Base-by-base conservation (phyloP, 2,329 filamentous ascomycete genomes). In the Aspergillus caelatus region DNA sequence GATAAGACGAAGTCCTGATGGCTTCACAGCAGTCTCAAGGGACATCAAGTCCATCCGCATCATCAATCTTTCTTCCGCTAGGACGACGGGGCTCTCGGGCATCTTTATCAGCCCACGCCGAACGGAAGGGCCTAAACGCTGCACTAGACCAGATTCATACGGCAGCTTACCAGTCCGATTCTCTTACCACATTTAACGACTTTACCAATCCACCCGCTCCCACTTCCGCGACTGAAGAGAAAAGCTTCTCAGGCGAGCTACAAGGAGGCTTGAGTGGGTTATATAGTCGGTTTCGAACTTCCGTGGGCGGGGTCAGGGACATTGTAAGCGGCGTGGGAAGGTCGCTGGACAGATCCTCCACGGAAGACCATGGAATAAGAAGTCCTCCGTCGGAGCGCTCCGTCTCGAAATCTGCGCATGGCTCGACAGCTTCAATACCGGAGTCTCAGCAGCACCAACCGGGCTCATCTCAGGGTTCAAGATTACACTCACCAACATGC, bases 171-270 rank as follows among this genome's bases (percentile, higher is more conserved):
- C 91, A 92, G 75, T 91, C 91, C 39, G 91, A 91, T 66, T 87
- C 89, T 39, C 84, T 98, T 55, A 98, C 94, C 2, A 96, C 93
- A 10, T 98, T 98, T 79, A 96, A 96, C 79, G 94, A 97, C 74
- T 94, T 96, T 72, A 91, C 91, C 8, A 77, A 73, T 59, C 81
- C 80, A 0, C 85, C 90, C 1, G 89, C 89, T 6, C 89, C 91
- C 2, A 82, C 85, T 1, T 80, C 86, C 1, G 82, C 85, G 1
- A 79, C 83, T 28, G 93, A 96, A 70, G 87, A 83, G 63, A 93
- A 92, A 75, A 86, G 86, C 10, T 82, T 92, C 43, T 84, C 89
- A 0, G 87, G 88, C 30, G 93, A 96, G 63, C 78, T 95, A 26
- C 92, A 95, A 66, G 91, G 94, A 77, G 93, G 94, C 5, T 82